Evolutionary conservation across 257 asterid species (phyloP), one percentile per base, ranked within the genome.

Genomic region (Nemophila menziesii): DNA sequence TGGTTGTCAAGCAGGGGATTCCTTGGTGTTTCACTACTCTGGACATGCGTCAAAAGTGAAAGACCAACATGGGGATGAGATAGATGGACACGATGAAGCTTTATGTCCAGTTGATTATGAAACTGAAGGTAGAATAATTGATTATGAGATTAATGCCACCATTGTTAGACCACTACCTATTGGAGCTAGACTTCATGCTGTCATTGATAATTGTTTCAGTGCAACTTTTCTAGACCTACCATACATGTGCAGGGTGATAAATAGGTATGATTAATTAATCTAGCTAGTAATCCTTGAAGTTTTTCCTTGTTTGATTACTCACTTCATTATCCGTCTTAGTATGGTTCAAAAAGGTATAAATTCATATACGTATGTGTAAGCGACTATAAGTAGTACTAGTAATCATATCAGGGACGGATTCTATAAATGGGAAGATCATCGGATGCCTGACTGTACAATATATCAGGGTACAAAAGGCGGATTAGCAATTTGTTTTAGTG

Each of bases 201-300:
- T 84, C 4, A 39, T 84, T 2, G 95, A 84, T 52, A 56, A 80
- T 42, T 84, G 95, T 38, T 85, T 76, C 63, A 84, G 93, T 58
- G 95, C 93, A 56, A 84, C 93, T 22, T n/a, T 77, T 29, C 83
- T 84, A 9, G 95, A 84, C 66, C 52, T 84, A 21, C 79, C 79
- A 0, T 22, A 40, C 16, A 71, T 72, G 3, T 84, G 60, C 13
- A 43, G 67, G 56, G 39, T 14, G 3, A 44, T 26, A 49, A 24
- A 92, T 80, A 40, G 18, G 20, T 9, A 39, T 39, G 44, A 1
- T 39, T 19, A 15, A 5, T 10, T 15, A 9, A 15, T 39, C 8
- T 39, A 36, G 12, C 6, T 39, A 19, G 8, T 13, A 39, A 39
- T 29, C 12, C 8, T 29, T 7, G 5, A 13, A 2, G 5, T 19